Evolutionary conservation across 2,329 filamentous ascomycete genomes (phyloP).

Genomic region (Talaromyces albobiverticillius): DNA sequence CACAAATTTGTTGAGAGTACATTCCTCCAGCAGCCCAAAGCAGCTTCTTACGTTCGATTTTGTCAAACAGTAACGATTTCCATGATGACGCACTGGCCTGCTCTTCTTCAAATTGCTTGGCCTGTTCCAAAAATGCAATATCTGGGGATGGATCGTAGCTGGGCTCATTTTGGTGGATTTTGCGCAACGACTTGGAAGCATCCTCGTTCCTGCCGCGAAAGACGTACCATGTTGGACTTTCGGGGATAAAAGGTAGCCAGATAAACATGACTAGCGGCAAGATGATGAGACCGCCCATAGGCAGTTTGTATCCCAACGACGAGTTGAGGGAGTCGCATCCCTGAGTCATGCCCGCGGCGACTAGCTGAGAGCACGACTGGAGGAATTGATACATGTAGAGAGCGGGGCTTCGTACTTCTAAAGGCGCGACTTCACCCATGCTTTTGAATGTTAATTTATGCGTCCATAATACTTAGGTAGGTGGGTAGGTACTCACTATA

Average conservation of each 20-base stretch:
- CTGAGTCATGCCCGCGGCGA: background rate
- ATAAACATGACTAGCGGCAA: slow-evolving; percentile 1
- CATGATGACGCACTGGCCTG: slow-evolving; percentile 4
- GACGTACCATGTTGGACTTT: slow-evolving; percentile 8
- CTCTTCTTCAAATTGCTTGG: background rate
- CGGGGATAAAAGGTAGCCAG: slow-evolving; percentile 7
- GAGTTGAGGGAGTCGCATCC: background rate
- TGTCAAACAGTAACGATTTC: slow-evolving; percentile 1
- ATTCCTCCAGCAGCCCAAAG: slow-evolving; percentile 5
- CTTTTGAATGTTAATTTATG: background rate
- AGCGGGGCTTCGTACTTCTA: background rate
- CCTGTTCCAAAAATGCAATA: slow-evolving; percentile 1
- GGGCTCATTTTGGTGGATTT: background rate
- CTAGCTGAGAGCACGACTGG: slow-evolving; percentile 2
- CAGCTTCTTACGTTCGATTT: slow-evolving; percentile 3
- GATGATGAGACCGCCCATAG: background rate
- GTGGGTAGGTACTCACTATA: background rate
- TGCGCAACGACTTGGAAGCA: slow-evolving; percentile 1
- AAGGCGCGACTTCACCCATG: slow-evolving; percentile 2
- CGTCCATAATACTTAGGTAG: too few species aligned
- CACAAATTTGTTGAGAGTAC: slow-evolving; percentile 6
- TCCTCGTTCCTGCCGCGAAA: background rate
- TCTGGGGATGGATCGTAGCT: background rate
- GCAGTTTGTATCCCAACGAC: background rate
- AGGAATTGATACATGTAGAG: slow-evolving; percentile 4